Conservation (phyloP, 176 grass and related monocot species). For the Triticum turgidum region DNA sequence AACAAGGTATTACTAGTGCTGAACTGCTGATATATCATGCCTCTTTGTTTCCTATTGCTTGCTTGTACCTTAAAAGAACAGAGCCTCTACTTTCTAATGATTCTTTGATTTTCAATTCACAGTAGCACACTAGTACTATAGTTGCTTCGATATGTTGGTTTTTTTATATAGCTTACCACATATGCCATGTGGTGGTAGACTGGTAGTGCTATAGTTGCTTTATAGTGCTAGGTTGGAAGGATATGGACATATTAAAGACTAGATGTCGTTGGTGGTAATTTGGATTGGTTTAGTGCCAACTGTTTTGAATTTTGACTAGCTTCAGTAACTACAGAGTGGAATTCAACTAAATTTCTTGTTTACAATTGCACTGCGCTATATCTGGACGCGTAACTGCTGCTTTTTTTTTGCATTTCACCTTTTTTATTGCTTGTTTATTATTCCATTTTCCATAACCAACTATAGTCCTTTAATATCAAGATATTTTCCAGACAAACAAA, state of each 20-base stretch:
- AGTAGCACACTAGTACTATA: too few species aligned
- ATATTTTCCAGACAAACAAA: not conserved
- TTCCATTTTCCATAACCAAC: too few species aligned
- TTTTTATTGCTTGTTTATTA: not conserved
- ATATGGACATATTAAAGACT: not conserved
- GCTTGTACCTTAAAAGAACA: not conserved
- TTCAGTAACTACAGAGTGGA: not conserved
- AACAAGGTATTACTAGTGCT: conserved; percentile 14
- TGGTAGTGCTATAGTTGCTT: not conserved
- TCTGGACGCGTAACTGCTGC: not conserved
- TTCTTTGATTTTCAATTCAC: not conserved
- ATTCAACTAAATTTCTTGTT: not conserved
- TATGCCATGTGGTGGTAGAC: too few species aligned
- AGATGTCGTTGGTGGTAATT: not conserved
- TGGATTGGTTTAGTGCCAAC: not conserved
- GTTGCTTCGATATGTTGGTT: too few species aligned
- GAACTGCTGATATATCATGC: not conserved
- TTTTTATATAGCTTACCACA: too few species aligned
- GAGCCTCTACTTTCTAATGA: not conserved
- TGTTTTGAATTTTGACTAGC: not conserved
- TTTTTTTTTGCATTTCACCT: not conserved
- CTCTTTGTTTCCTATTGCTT: not conserved
- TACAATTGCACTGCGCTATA: not conserved
- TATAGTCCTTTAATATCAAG: not conserved
- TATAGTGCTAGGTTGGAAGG: not conserved